These are phyloP conservation scores for Elsinoe australis DNA, from an alignment of 2,329 filamentous ascomycete genomes.

Conservation along the genomic window DNA sequence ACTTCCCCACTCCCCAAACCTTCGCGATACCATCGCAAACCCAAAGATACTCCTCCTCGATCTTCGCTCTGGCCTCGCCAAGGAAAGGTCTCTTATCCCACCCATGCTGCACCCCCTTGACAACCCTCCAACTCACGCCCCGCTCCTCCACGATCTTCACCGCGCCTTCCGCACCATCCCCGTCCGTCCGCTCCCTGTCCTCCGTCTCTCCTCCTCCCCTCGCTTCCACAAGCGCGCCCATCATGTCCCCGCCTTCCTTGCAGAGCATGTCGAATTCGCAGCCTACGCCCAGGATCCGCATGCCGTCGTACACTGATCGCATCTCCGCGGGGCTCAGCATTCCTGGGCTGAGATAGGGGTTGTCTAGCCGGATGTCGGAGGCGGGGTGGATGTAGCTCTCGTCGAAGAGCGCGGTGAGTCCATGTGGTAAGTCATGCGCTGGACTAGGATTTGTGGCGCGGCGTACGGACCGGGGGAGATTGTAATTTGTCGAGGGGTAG, in stretches of 20 bases:
- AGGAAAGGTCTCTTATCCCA: constrained; percentile 63
- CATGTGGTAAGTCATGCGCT: constrained; percentile 43
- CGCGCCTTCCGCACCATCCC: constrained; percentile 22
- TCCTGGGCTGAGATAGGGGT: constrained; percentile 53
- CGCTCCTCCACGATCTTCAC: constrained; percentile 33
- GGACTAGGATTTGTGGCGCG: constrained; percentile 48
- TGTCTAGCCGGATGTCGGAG: constrained; percentile 42
- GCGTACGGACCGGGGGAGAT: constrained; percentile 51
- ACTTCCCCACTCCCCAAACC: constrained; percentile 33
- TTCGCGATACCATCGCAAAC: constrained; percentile 46
- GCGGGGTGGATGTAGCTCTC: constrained; percentile 42
- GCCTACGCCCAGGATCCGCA: constrained; percentile 49
- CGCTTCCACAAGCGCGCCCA: constrained; percentile 44
- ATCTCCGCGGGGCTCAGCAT: constrained; percentile 49
- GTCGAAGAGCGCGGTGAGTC: constrained; percentile 47
- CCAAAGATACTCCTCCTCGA: constrained; percentile 48
- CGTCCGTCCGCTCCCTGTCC: constrained; percentile 32
- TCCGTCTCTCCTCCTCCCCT: constrained; percentile 21
- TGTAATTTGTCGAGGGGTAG: constrained; percentile 58
- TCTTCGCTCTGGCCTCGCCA: constrained; percentile 42
- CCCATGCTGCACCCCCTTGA: constrained; percentile 53
- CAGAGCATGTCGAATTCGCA: constrained; percentile 62
- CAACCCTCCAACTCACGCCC: constrained; percentile 51
- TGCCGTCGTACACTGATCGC: constrained; percentile 48
- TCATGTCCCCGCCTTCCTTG: constrained; percentile 55